Percentiles rank a stretch among this genome's conserved stretches.
These are phyloP conservation scores for Picochlorum sp. DNA, from an alignment of 139 green algal species.

Conservation along the genomic window DNA sequence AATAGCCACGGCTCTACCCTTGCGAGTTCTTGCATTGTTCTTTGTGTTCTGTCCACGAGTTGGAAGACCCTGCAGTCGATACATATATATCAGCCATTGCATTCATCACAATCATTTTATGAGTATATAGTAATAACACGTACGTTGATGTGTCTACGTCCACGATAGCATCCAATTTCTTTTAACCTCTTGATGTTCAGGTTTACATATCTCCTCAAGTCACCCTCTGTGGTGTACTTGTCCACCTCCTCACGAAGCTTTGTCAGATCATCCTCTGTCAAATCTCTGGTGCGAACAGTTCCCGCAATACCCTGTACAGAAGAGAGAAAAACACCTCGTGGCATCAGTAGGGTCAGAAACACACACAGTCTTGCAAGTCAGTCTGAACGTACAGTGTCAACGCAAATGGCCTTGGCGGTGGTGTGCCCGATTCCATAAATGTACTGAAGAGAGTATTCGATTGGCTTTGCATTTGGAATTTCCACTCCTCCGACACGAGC, in stretches of 20 bases:
- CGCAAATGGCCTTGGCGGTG: constrained; percentile 83
- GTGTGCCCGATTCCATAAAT: constrained; percentile 92
- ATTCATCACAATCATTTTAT: neutral
- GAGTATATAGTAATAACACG: neutral
- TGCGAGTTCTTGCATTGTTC: constrained; percentile 90
- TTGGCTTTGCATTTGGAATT: constrained; percentile 95
- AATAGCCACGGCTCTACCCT: constrained; percentile 51
- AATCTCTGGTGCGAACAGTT: constrained; percentile 62
- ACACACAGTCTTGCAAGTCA: too few relatives aligned
- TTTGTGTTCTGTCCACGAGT: constrained; percentile 90
- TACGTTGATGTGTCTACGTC: constrained; percentile 80
- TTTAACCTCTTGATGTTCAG: constrained; percentile 97
- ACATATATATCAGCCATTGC: neutral
- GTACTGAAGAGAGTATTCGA: constrained; percentile 94
- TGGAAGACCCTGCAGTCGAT: constrained; percentile 66
- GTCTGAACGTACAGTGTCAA: constrained; percentile 35
- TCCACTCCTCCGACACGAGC: constrained; percentile 96
- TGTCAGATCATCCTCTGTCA: constrained; percentile 95
- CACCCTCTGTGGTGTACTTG: constrained; percentile 83
- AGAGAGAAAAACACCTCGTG: too few relatives aligned
- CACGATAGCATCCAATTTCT: constrained; percentile 96
- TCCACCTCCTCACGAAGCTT: constrained; percentile 81
- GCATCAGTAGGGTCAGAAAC: too few relatives aligned
- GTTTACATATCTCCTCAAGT: constrained; percentile 79
- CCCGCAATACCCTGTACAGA: too few relatives aligned